Percentiles rank a stretch among this genome's conserved stretches.
These are phyloP conservation scores for Trypanosoma theileri DNA, from an alignment of 208 protist species.

Conservation along the genomic window DNA sequence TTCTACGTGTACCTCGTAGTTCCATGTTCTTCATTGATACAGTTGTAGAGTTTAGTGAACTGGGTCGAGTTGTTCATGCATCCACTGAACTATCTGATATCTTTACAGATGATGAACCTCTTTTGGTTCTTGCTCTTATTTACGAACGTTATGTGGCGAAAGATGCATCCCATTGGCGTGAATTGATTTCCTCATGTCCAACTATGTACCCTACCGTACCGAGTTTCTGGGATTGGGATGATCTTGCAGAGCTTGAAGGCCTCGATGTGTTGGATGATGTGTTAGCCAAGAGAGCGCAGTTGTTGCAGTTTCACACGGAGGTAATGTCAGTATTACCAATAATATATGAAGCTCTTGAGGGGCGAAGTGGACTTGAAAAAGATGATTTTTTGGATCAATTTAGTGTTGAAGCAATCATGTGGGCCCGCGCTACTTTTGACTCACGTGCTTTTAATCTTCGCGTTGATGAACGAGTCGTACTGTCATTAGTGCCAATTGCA, in stretches of 20 bases:
- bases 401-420: slow-evolving; percentile 54
- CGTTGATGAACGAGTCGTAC: slow-evolving; percentile 62
- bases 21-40: slow-evolving; percentile 69
- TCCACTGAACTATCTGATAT: slow-evolving; percentile 39
- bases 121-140: slow-evolving; percentile 76
- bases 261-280: slow-evolving; percentile 83
- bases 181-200: slow-evolving; percentile 60
- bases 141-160: slow-evolving; percentile 71
- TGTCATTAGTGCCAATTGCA: slow-evolving; percentile 77
- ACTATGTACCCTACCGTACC: slow-evolving; percentile 70
- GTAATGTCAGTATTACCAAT: slow-evolving; percentile 40
- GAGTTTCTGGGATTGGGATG: slow-evolving; percentile 56
- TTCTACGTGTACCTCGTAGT: slow-evolving; percentile 73
- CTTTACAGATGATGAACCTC: slow-evolving; percentile 63
- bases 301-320: slow-evolving; percentile 50
- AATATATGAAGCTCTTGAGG: slow-evolving; percentile 33
- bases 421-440: slow-evolving; percentile 87
- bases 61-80: slow-evolving; percentile 50
- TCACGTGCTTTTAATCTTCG: slow-evolving; percentile 90
- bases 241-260: slow-evolving; percentile 75
- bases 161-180: slow-evolving; percentile 60
- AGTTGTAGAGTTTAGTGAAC: slow-evolving; percentile 45
- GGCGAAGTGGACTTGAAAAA: slow-evolving; percentile 24
- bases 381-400: slow-evolving; percentile 39
- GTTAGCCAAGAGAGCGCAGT: slow-evolving; percentile 48